Evolutionary conservation across 2,329 filamentous ascomycete species (phyloP), one percentile per base, ranked within the genome.

Genomic region (Exophiala aquamarina): DNA sequence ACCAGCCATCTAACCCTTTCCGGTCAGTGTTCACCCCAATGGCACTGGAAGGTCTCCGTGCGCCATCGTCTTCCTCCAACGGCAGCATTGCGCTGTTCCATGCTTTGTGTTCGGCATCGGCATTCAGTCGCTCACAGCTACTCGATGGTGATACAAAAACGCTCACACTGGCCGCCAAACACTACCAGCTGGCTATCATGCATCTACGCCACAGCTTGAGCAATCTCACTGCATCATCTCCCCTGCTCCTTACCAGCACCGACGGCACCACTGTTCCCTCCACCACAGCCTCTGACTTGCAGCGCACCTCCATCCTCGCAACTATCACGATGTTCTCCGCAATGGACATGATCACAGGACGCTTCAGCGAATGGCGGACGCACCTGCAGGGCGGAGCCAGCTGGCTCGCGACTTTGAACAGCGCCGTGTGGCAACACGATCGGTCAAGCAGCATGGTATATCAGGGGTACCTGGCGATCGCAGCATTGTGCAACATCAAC

Each of bases 141-240:
- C 56, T 59, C 18, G 50, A 57, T 2, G 33, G 29, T 17, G 56
- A 64, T 41, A 11, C 41, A 4, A 51, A 45, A 20, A 58, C 57
- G 35, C 59, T 63, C 13, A 61, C 62, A 2, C 40, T 62, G 5
- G 62, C 62, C 3, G 55, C 59, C 47, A 53, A 57, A 20, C 62
- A 63, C 41, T 62, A 63, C 32, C 59, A 64, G 14, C 55, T 59
- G 9, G 61, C 61, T 10, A 53, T 64, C 37, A 55, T 55, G 23
- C 61, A 64, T 43, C 44, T 64, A 15, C 55, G 62, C 8, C 49
- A 56, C 20, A 63, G 23, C 70, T 61, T 4, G 63, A 70, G 6
- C 70, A 62, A 14, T 67, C 52, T 61, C 32, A 49, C 35, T 7
- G 13, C 32, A 19, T 5, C 14, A 8, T 37, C 35, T 18, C 35